A percentile compares a stretch with the other conserved stretches of the same genome.
phyloP scores from a whole-genome alignment of 2,329 filamentous ascomycete species.

The Hymenoscyphus fructigenus region DNA sequence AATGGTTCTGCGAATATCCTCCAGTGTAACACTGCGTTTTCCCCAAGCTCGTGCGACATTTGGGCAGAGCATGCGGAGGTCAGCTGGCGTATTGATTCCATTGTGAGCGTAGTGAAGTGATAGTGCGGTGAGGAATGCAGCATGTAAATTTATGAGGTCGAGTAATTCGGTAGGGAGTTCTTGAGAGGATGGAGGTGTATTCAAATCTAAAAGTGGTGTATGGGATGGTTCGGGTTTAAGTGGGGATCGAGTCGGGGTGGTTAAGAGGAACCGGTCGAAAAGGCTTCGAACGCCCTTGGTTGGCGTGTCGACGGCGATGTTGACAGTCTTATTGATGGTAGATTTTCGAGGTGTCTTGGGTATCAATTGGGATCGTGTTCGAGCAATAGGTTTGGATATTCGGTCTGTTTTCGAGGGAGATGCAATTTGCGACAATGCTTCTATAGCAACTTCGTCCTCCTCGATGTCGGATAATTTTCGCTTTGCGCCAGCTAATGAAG shows the following conservation, averaged over 20 bases:
- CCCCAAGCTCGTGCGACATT: slow-evolving; percentile 69
- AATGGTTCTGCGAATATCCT: slow-evolving; percentile 66
- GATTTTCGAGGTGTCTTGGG: slow-evolving; percentile 33
- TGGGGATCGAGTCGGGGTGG: slow-evolving; percentile 24
- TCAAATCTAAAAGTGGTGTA: slow-evolving; percentile 22
- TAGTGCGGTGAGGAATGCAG: slow-evolving; percentile 66
- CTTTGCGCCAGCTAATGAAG: slow-evolving; percentile 37
- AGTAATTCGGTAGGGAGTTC: slow-evolving; percentile 51
- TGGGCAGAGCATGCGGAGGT: slow-evolving; percentile 60
- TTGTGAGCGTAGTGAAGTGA: slow-evolving; percentile 70
- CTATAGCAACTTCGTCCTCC: slow-evolving; percentile 24
- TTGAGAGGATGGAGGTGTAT: slow-evolving; percentile 11
- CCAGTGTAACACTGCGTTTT: slow-evolving; percentile 63
- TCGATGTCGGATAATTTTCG: slow-evolving; percentile 27
- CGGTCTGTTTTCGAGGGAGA: slow-evolving; percentile 12
- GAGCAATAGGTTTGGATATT: slow-evolving; percentile 19
- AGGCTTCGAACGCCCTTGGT: slow-evolving; percentile 35
- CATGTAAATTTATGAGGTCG: slow-evolving; percentile 63
- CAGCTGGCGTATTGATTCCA: slow-evolving; percentile 60
- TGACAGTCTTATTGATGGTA: slow-evolving; percentile 14
- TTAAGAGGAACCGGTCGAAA: slow-evolving; percentile 34
- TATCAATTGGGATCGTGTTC: slow-evolving; percentile 13
- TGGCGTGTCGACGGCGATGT: slow-evolving; percentile 30
- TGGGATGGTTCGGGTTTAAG: slow-evolving; percentile 19
- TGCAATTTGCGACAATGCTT: slow-evolving; percentile 15